A percentile compares a stretch with the other conserved stretches of the same genome.
Evolutionary conservation across 1,284 basidiomycete genomes (phyloP).

Genomic region (Sparassis latifolia): DNA sequence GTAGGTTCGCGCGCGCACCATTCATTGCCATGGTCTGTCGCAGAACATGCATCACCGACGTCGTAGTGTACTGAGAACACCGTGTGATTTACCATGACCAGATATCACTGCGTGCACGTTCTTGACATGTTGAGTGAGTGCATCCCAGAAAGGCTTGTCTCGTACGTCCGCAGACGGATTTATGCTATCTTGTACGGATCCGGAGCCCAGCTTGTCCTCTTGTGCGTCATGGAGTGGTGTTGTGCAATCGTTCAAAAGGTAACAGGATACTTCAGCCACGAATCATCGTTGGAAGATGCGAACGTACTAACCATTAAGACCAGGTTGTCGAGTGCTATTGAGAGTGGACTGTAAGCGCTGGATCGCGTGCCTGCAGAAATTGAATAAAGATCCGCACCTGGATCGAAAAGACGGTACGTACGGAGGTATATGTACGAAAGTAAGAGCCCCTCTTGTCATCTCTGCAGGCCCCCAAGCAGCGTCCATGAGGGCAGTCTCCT

Average conservation of each 20-base stretch:
- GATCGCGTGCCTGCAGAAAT: constrained; percentile 38
- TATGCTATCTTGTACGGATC: constrained; percentile 51
- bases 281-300: no score
- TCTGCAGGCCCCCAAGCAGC: constrained; percentile 48
- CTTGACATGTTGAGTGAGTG: constrained; percentile 50
- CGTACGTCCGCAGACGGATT: constrained; percentile 32
- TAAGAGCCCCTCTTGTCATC: constrained; percentile 42
- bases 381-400: neutral
- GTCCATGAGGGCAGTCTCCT: constrained; percentile 47
- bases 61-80: neutral
- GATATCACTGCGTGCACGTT: constrained; percentile 61
- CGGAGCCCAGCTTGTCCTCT: constrained; percentile 50
- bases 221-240: neutral
- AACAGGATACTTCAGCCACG: no score
- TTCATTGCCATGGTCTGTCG: constrained; percentile 70
- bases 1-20: constrained; percentile 63
- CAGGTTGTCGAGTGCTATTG: constrained; percentile 46
- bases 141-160: constrained; percentile 55
- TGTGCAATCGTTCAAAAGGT: no score
- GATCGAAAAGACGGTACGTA: constrained; percentile 4
- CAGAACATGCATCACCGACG: constrained; percentile 1
- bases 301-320: constrained; percentile 46
- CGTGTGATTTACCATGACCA: constrained; percentile 46
- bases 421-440: constrained; percentile 65
- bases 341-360: constrained; percentile 43